Conservation (phyloP, 176 grass and related monocot species). For the Zea luxurians region DNA sequence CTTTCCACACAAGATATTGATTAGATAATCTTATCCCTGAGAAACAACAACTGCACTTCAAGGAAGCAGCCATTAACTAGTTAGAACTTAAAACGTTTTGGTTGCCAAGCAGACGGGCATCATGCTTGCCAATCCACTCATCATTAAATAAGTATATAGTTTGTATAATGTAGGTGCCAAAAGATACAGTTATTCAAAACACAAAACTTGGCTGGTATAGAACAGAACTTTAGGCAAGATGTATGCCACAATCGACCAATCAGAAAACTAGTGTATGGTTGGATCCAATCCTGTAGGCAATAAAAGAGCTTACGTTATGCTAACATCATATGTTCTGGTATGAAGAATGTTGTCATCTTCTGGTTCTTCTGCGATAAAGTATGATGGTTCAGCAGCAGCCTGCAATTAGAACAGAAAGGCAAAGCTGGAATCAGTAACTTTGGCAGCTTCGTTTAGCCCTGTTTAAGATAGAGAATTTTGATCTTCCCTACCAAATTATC, state of each 20-base stretch:
- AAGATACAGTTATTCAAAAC: not conserved
- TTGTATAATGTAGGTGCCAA: not conserved
- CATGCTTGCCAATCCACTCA: conserved; percentile 7
- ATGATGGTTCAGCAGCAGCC: conserved; percentile 63
- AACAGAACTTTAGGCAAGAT: conserved; percentile 4
- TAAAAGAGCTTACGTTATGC: conserved; percentile 80
- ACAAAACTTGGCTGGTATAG: not conserved
- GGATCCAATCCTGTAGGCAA: not conserved
- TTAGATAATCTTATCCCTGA: not conserved
- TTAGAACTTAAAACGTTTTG: not conserved
- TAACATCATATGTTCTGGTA: conserved; percentile 92
- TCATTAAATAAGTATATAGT: not conserved
- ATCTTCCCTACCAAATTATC: conserved; percentile 58
- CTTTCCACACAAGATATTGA: conserved; percentile 1
- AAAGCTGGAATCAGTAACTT: conserved; percentile 31
- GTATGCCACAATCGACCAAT: not conserved
- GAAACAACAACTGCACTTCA: conserved; percentile 5
- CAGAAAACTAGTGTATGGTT: not conserved
- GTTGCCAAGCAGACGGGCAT: not conserved
- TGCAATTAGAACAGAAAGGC: conserved; percentile 44
- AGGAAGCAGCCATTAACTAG: conserved; percentile 18
- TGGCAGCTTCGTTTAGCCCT: conserved; percentile 11
- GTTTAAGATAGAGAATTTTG: conserved; percentile 23
- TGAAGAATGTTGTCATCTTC: conserved; percentile 97
- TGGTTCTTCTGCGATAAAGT: conserved; percentile 80